A percentile compares a stretch with the other conserved stretches of the same genome.
Conservation (phyloP, 805 yeast genomes). For the Candida manassasensis region DNA sequence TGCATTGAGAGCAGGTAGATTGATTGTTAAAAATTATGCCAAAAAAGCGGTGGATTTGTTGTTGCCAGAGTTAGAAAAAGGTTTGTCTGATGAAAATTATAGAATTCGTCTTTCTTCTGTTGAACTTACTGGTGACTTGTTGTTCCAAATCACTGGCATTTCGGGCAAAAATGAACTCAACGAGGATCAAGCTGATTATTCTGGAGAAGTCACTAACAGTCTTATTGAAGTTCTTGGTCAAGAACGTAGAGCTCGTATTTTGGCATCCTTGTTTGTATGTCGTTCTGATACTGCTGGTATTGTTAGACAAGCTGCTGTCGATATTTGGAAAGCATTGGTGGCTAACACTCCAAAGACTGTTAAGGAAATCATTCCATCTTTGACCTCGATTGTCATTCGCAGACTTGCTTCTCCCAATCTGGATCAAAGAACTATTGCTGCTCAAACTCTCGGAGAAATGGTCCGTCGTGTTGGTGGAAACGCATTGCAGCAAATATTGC, state of each 20-base stretch:
- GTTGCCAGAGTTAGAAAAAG: slow-evolving; percentile 89
- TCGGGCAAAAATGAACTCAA: slow-evolving; percentile 68
- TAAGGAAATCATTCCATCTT: slow-evolving; percentile 82
- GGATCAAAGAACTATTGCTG: slow-evolving; percentile 79
- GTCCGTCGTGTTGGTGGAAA: slow-evolving; percentile 90
- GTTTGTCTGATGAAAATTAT: slow-evolving; percentile 74
- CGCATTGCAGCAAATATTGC: slow-evolving; percentile 78
- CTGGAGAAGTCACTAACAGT: slow-evolving; percentile 52
- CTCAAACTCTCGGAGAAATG: slow-evolving; percentile 89
- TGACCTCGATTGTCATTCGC: slow-evolving; percentile 74
- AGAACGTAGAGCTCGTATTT: slow-evolving; percentile 81
- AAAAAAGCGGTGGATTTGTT: slow-evolving; percentile 86
- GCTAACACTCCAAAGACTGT: slow-evolving; percentile 94
- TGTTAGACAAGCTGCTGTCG: slow-evolving; percentile 86
- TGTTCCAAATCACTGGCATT: slow-evolving; percentile 91
- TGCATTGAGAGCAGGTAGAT: slow-evolving; percentile 87
- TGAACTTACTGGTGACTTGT: slow-evolving; percentile 89
- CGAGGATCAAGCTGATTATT: slow-evolving; percentile 46
- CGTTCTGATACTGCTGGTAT: slow-evolving; percentile 86
- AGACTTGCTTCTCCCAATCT: slow-evolving; percentile 80
- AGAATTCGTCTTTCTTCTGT: slow-evolving; percentile 92
- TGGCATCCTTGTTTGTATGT: slow-evolving; percentile 85
- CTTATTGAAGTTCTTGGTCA: slow-evolving; percentile 77
- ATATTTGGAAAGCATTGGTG: slow-evolving; percentile 95
- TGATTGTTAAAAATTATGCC: slow-evolving; percentile 88